Evolutionary conservation across 2,329 filamentous ascomycete genomes (phyloP).

Genomic region (Ambrosiella xylebori): DNA sequence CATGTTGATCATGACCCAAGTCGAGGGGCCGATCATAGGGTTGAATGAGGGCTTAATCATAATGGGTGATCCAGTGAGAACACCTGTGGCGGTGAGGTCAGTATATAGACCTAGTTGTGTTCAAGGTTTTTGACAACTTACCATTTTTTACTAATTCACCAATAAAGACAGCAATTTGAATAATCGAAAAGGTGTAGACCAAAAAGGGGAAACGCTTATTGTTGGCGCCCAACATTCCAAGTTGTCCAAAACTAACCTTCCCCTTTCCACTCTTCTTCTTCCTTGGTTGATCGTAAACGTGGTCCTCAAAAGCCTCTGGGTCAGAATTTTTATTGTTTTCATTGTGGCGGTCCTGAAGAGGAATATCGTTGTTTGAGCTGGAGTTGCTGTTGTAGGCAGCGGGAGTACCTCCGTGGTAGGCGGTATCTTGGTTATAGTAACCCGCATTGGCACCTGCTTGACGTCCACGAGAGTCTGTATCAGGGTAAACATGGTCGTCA

Average conservation of each 20-base stretch:
- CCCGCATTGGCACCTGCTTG: constrained; percentile 20
- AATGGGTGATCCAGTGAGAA: constrained; percentile 62
- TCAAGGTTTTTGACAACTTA: constrained; percentile 25
- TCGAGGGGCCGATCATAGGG: constrained; percentile 89
- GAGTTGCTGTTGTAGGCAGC: constrained; percentile 19
- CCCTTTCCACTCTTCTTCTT: constrained; percentile 21
- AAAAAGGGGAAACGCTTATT: constrained; percentile 55
- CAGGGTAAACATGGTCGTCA: constrained; percentile 48
- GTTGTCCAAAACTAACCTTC: constrained; percentile 37
- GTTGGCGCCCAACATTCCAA: constrained; percentile 40
- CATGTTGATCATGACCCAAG: constrained; percentile 89
- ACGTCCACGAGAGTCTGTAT: constrained; percentile 20
- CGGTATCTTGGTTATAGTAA: constrained; percentile 29
- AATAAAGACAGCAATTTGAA: constrained; percentile 75
- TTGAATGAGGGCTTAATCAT: constrained; percentile 77
- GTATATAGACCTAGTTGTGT: not conserved
- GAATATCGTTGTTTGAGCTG: constrained; percentile 35
- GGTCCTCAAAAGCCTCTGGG: constrained; percentile 31
- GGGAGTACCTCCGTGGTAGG: constrained; percentile 34
- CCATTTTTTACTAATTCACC: constrained; percentile 73
- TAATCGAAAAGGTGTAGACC: constrained; percentile 59
- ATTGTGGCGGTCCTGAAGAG: constrained; percentile 31
- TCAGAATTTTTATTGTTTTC: constrained; percentile 16
- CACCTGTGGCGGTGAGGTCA: constrained; percentile 28
- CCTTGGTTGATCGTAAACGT: constrained; percentile 41